These are phyloP conservation scores for Kuraishia piskuri DNA, from an alignment of 805 yeast species.

Conservation along the genomic window DNA sequence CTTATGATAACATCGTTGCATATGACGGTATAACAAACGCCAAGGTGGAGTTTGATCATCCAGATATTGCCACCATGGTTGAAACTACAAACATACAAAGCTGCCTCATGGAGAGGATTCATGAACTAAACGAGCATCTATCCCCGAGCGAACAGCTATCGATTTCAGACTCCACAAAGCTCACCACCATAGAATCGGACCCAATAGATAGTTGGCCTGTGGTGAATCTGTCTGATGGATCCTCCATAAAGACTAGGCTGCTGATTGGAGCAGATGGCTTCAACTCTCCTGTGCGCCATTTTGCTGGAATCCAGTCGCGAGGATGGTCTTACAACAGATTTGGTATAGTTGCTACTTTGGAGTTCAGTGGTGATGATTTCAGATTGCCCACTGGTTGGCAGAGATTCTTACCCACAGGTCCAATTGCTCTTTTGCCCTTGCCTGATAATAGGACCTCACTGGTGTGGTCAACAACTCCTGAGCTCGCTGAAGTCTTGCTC, in stretches of 20 bases:
- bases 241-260: constrained; percentile 55
- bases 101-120: constrained; percentile 48
- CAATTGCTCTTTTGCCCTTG: constrained; percentile 83
- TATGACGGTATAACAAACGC: constrained; percentile 79
- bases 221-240: constrained; percentile 60
- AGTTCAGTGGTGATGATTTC: constrained; percentile 63
- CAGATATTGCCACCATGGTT: constrained; percentile 72
- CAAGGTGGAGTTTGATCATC: constrained; percentile 61
- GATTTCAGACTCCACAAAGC: constrained; percentile 62
- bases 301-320: constrained; percentile 71
- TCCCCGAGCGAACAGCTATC: constrained; percentile 20
- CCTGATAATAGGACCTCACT: constrained; percentile 83
- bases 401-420: constrained; percentile 85
- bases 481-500: constrained; percentile 54
- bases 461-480: constrained; percentile 89
- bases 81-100: constrained; percentile 83
- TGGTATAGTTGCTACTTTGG: constrained; percentile 90
- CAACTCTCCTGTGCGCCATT: constrained; percentile 84
- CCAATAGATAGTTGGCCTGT: constrained; percentile 63
- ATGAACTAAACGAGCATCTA: constrained; percentile 26
- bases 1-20: constrained; percentile 74
- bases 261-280: constrained; percentile 94
- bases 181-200: constrained; percentile 36
- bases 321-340: constrained; percentile 89
- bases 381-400: constrained; percentile 78